A percentile compares a stretch with the other conserved stretches of the same genome.
Conservation (phyloP, 2,329 filamentous ascomycete species). For the Penicillium brevicompactum region DNA sequence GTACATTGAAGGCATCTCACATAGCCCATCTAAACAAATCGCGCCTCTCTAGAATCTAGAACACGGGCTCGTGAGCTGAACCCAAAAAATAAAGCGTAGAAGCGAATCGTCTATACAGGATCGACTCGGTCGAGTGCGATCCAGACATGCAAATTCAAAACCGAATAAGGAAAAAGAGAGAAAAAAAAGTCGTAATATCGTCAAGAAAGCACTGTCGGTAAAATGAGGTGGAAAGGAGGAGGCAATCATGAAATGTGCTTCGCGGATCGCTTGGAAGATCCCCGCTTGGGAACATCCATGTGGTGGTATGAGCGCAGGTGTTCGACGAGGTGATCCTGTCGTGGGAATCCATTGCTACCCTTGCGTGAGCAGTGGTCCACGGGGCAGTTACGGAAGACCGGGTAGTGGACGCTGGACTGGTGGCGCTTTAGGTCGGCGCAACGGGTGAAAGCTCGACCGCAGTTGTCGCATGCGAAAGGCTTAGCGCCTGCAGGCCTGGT, state of each 20-base stretch:
- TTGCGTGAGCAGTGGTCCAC: slow-evolving; percentile 49
- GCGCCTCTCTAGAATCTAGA: slow-evolving; percentile 6
- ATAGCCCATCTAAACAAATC: neutral
- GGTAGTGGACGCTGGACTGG: slow-evolving; percentile 49
- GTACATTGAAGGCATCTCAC: slow-evolving; percentile 4
- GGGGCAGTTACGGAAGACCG: slow-evolving; percentile 48
- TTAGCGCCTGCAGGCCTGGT: slow-evolving; percentile 27
- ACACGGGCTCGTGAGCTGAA: slow-evolving; percentile 2
- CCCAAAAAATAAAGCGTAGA: neutral
- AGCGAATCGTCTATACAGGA: slow-evolving; percentile 7
- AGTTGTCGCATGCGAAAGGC: slow-evolving; percentile 36
- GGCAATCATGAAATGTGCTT: slow-evolving; percentile 15
- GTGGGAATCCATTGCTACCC: slow-evolving; percentile 54
- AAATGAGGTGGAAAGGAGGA: neutral
- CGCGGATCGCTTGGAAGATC: slow-evolving; percentile 32
- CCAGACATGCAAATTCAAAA: neutral
- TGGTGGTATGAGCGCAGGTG: slow-evolving; percentile 60
- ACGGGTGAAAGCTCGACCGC: slow-evolving; percentile 47
- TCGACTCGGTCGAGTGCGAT: neutral
- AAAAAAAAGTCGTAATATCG: slow-evolving; percentile 1
- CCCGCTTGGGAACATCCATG: slow-evolving; percentile 47
- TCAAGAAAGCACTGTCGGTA: neutral
- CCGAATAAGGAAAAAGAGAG: neutral
- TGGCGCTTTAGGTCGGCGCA: slow-evolving; percentile 55
- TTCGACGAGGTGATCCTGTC: slow-evolving; percentile 60